phyloP scores from a whole-genome alignment of 202 grass and related monocot species.

The Elaeis oleifera region DNA sequence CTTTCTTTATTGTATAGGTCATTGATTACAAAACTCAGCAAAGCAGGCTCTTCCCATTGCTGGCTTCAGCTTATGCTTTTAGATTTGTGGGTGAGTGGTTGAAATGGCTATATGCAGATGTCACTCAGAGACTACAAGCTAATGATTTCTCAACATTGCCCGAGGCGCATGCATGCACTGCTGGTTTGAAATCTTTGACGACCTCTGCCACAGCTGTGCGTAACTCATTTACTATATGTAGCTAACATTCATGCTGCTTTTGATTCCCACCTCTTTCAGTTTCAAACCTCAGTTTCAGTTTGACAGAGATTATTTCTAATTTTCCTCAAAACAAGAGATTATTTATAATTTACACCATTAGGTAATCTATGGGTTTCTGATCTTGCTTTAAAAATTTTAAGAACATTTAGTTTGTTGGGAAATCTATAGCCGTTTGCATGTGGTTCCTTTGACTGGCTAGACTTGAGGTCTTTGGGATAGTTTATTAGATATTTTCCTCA shows the following conservation, averaged over 20 bases:
- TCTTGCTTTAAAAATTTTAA: too few species aligned
- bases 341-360: conserved; percentile 13
- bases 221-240: conserved; percentile 3
- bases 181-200: conserved; percentile 89
- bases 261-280: background rate
- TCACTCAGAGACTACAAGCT: conserved; percentile 56
- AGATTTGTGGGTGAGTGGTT: conserved; percentile 85
- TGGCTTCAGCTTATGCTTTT: conserved; percentile 88
- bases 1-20: conserved; percentile 39
- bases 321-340: background rate
- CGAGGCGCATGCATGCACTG: conserved; percentile 89
- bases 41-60: conserved; percentile 84
- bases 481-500: too few species aligned
- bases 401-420: too few species aligned
- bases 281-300: background rate
- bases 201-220: conserved; percentile 74
- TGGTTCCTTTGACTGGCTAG: too few species aligned
- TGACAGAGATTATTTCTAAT: conserved; percentile 2
- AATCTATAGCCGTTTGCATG: too few species aligned
- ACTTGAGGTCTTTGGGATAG: too few species aligned
- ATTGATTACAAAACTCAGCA: conserved; percentile 98
- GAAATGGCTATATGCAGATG: conserved; percentile 78
- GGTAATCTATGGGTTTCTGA: background rate
- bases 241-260: conserved; percentile 1
- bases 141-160: conserved; percentile 88